Conservation (phyloP, 2,329 filamentous ascomycete genomes). For the Botrytis sinoallii region DNA sequence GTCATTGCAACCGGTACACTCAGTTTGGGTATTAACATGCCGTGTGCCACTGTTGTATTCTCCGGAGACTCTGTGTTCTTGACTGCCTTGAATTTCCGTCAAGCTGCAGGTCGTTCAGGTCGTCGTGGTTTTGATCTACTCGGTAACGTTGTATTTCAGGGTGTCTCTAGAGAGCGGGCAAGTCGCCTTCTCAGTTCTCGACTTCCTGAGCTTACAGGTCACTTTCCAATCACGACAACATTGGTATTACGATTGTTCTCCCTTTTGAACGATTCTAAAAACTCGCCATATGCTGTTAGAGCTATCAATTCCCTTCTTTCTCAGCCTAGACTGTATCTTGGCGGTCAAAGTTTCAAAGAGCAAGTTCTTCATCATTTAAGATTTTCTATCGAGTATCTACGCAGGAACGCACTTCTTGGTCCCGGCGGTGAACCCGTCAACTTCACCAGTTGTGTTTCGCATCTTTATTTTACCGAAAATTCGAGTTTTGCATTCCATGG, state of each 20-base stretch:
- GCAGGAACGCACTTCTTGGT: conserved; percentile 64
- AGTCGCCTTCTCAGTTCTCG: conserved; percentile 69
- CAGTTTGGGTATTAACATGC: conserved; percentile 78
- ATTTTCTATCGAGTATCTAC: conserved; percentile 78
- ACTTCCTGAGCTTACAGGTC: conserved; percentile 70
- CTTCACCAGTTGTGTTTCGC: conserved; percentile 66
- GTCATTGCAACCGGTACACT: conserved; percentile 75
- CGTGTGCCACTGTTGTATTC: conserved; percentile 79
- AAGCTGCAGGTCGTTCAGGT: conserved; percentile 73
- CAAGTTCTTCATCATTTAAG: conserved; percentile 72
- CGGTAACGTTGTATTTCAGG: conserved; percentile 77
- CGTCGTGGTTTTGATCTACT: conserved; percentile 77
- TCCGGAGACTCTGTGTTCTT: conserved; percentile 69
- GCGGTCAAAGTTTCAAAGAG: conserved; percentile 64
- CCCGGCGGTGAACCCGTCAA: conserved; percentile 62
- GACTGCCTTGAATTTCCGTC: conserved; percentile 72
- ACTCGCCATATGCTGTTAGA: conserved; percentile 58
- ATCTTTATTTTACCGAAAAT: conserved; percentile 75
- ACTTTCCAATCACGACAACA: conserved; percentile 75
- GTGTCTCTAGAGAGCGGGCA: conserved; percentile 57
- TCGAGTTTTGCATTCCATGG: conserved; percentile 72
- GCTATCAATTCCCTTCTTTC: conserved; percentile 66
- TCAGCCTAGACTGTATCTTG: conserved; percentile 67
- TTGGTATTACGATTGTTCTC: conserved; percentile 67
- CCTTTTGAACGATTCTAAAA: conserved; percentile 62